Base-by-base conservation (phyloP, 2,329 filamentous ascomycete genomes). In the Xylaria multiplex region DNA sequence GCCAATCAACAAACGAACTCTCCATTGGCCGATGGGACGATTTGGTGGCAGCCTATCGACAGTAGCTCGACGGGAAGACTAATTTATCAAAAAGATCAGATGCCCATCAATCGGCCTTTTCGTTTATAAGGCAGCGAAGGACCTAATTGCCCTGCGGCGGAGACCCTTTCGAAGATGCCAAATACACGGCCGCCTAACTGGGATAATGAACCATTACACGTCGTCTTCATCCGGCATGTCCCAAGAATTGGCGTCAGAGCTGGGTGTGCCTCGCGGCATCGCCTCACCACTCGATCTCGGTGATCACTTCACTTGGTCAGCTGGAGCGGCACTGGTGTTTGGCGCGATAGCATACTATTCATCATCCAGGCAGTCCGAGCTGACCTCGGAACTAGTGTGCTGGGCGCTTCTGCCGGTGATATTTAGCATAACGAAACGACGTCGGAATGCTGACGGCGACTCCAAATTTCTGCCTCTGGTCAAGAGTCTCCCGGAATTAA, bases 321-420 rank as follows among this genome's bases (percentile, higher is more conserved):
- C 56, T 42, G 69, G 54, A 8, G 70, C 72, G 0, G 74, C 77
- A 1, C 54, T 78, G 7, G 4, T 77, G 0, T 77, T 72, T 52
- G 70, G 72, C 13, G 59, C 70, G 0, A 24, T 76, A 14, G 68
- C 64, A 2, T 74, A 73, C 24, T 53, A 55, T 11, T 45, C 73
- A 0, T 63, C 72, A 0, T 60, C 72, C 0, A 59, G 59, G 7
- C 66, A 72, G 32, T 48, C 73, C 1, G 78, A 79, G 55, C 53
- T 79, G 5, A 64, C 49, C 11, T 80, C 79, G 0, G 79, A 80
- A 62, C 54, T 72, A 1, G n/a, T 79, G 1, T 75, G 75, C 16
- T 80, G 79, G 78, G 37, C 65, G 1, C 11, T 75, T 3, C 35
- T 80, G 22, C 73, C 77, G 0, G 6, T 71, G 5, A 6, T 79